These are phyloP conservation scores for Candida silvicultrix DNA, from an alignment of 805 yeast genomes.

Conservation along the genomic window DNA sequence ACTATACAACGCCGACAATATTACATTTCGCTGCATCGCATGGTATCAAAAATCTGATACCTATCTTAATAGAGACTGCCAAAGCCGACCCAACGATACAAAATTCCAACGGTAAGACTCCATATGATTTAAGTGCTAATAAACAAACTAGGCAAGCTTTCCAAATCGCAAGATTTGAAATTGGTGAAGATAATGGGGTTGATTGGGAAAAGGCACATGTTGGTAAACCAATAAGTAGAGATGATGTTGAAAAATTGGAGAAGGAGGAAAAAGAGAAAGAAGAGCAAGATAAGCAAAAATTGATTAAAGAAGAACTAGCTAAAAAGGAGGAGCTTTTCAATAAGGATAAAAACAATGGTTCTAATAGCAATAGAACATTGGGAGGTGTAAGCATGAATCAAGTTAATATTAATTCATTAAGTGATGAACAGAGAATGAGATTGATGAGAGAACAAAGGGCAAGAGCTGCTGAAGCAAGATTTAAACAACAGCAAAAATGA, in stretches of 20 bases:
- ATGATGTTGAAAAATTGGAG: conserved; percentile 41
- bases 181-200: conserved; percentile 59
- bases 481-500: conserved; percentile 29
- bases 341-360: conserved; percentile 18
- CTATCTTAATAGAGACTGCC: conserved; percentile 49
- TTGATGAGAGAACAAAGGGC: conserved; percentile 94
- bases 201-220: conserved; percentile 70
- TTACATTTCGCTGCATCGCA: conserved; percentile 72
- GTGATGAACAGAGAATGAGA: conserved; percentile 67
- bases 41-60: conserved; percentile 61
- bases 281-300: conserved; percentile 31
- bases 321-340: conserved; percentile 31
- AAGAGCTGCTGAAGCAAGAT: conserved; percentile 90
- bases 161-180: conserved; percentile 55
- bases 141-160: conserved; percentile 45
- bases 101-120: conserved; percentile 51
- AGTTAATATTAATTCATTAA: conserved; percentile 51
- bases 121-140: conserved; percentile 60
- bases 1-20: conserved; percentile 57
- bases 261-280: conserved; percentile 30
- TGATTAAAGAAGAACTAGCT: conserved; percentile 39
- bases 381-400: conserved; percentile 25
- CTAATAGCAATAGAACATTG: conserved; percentile 21
- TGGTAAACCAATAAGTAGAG: conserved; percentile 50
- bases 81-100: conserved; percentile 63